phyloP scores from a whole-genome alignment of 2,329 filamentous ascomycete genomes.

The Plenodomus biglobosus region DNA sequence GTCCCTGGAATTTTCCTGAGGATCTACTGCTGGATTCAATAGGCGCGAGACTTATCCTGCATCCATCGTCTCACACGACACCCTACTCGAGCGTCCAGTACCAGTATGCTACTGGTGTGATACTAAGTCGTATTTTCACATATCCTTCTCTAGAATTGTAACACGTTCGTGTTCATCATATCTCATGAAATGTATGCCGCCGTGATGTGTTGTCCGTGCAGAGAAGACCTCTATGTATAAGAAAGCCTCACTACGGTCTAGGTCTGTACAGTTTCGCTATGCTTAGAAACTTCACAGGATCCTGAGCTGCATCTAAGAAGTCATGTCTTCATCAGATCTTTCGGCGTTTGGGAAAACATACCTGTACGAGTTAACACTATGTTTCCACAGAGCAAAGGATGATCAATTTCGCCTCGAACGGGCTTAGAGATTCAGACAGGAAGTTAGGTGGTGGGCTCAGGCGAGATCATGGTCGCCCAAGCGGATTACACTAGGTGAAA shows the following conservation, averaged over 20 bases:
- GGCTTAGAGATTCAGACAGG: constrained; percentile 2
- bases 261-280: constrained; percentile 2
- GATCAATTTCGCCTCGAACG: constrained; percentile 1
- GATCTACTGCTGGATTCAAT: constrained; percentile 2
- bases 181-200: constrained; percentile 1
- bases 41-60: constrained; percentile 1
- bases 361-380: constrained; percentile 1
- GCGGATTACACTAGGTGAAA: constrained; percentile 1
- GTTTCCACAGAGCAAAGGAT: background rate
- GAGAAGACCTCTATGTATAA: constrained; percentile 1
- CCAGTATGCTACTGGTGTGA: constrained; percentile 1
- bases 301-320: constrained; percentile 1
- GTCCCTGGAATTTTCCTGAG: background rate
- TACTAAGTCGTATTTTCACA: constrained; percentile 1
- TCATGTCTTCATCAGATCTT: constrained; percentile 1
- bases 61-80: constrained; percentile 1
- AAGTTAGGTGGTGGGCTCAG: background rate
- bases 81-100: background rate
- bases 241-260: constrained; percentile 1
- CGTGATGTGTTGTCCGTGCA: constrained; percentile 1
- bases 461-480: constrained; percentile 1
- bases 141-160: constrained; percentile 2
- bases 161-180: constrained; percentile 1
- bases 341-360: constrained; percentile 1
- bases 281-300: constrained; percentile 2